phyloP scores from a whole-genome alignment of 148 eudicot genomes.

The Rhododendron molle region DNA sequence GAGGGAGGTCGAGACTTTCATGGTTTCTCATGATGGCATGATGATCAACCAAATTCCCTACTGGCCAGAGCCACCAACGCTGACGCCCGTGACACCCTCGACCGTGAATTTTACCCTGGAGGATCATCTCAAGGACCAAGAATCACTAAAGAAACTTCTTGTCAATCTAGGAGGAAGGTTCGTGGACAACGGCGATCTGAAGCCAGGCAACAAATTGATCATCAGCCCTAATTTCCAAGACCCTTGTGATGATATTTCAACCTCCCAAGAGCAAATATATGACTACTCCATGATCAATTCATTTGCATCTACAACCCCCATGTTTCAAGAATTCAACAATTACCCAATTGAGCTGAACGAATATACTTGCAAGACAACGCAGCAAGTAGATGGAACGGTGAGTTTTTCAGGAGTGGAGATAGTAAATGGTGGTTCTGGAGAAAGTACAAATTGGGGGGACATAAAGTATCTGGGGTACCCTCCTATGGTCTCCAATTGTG shows the following conservation, averaged over 20 bases:
- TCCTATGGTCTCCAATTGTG: slow-evolving; percentile 18
- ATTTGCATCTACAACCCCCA: background rate
- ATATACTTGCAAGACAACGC: background rate
- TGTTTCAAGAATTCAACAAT: slow-evolving; percentile 27
- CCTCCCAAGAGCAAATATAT: slow-evolving; percentile 25
- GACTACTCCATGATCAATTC: slow-evolving; percentile 7
- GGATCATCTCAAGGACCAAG: slow-evolving; percentile 14
- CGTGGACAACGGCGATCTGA: slow-evolving; percentile 7
- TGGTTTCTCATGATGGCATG: slow-evolving; percentile 18
- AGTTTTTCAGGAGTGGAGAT: slow-evolving; percentile 25
- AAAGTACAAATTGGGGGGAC: slow-evolving; percentile 38
- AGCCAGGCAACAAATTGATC: background rate
- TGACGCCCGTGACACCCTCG: slow-evolving; percentile 8
- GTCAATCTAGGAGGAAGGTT: background rate
- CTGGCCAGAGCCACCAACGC: slow-evolving; percentile 28
- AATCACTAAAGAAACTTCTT: slow-evolving; percentile 19
- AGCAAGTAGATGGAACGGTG: slow-evolving; percentile 25
- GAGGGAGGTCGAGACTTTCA: slow-evolving; percentile 22
- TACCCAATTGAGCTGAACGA: slow-evolving; percentile 28
- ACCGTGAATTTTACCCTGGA: slow-evolving; percentile 4
- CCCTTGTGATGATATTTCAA: slow-evolving; percentile 1
- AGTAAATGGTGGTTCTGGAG: slow-evolving; percentile 31
- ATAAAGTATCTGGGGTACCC: slow-evolving; percentile 30
- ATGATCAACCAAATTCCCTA: slow-evolving; percentile 22
- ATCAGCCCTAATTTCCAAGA: background rate